Evolutionary conservation across 23 red algal species (phyloP), one percentile per base, ranked within the genome.

Genomic region (Cyanidioschyzon merolae): DNA sequence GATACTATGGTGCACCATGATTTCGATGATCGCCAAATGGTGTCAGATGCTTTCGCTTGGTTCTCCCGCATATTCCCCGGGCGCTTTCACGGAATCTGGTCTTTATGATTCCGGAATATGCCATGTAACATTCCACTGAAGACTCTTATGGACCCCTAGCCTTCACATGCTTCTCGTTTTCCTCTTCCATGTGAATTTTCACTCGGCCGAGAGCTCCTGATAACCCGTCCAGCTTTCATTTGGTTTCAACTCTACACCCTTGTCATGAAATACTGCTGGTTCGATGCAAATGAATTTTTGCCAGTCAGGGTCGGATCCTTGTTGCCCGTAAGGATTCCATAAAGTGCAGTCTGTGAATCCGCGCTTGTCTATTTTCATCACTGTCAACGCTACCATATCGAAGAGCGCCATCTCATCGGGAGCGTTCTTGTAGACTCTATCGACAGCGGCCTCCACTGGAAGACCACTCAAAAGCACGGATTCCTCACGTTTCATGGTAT

Each of bases 231-330:
- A 98, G 68, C 63, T 87, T 40, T 91, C 94, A 37, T 88, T 88
- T 51, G 94, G 79, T 58, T 86, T 76, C 50, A 98, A 76, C 21
- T 57, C 76, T 2, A 88, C 86, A 7, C 63, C 63, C 51, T 82
- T 79, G 2, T 88, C 82, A n/a, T 80, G 76, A 39, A 91, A 79
- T 38, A 82, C 89, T 31, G 83, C 88, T 25, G 94, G 94, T 74
- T 98, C 94, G 37, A 98, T 85, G 75, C 94, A 98, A 26, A 98
- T 54, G 67, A 98, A 98, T 30, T 83, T 86, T 36, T 82, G 83
- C 94, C 94, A 98, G 45, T 85, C 94, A 38, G 85, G 82, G 74
- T 98, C 94, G 2, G 82, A 87, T n/a, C 94, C 94, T 15, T 80
- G 41, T 21, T 59, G 76, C 25, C 94, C 94, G 67, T 89, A 98